Percentiles rank a stretch among this genome's conserved stretches.
phyloP scores from a whole-genome alignment of 2,329 filamentous ascomycete genomes.

The Talaromyces sp. region DNA sequence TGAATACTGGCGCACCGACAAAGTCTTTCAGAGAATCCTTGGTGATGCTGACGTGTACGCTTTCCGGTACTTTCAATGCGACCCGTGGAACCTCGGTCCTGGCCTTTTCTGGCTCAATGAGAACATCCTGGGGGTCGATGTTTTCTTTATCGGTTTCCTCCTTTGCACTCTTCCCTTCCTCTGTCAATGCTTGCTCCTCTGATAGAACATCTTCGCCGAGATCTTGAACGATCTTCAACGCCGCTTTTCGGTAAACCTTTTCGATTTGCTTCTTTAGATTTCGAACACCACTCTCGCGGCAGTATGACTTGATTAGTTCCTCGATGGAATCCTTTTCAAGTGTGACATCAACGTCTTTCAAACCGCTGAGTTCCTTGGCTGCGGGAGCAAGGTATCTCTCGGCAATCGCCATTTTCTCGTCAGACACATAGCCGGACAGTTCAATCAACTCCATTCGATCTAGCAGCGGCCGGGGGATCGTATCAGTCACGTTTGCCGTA shows the following conservation, averaged over 20 bases:
- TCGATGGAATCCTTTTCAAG: slow-evolving; percentile 82
- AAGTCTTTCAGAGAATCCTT: slow-evolving; percentile 94
- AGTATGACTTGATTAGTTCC: slow-evolving; percentile 97
- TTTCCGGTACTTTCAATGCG: slow-evolving; percentile 75
- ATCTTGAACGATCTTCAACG: slow-evolving; percentile 93
- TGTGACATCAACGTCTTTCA: slow-evolving; percentile 87
- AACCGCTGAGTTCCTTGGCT: slow-evolving; percentile 86
- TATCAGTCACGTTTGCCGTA: slow-evolving; percentile 98
- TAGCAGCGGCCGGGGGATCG: slow-evolving; percentile 85
- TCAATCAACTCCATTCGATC: slow-evolving; percentile 98
- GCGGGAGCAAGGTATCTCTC: slow-evolving; percentile 86
- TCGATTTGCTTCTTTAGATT: slow-evolving; percentile 99
- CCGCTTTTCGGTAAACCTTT: slow-evolving; percentile 96
- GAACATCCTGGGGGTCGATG: slow-evolving; percentile 57
- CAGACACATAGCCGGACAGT: slow-evolving; percentile 90
- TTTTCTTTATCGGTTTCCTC: slow-evolving; percentile 55
- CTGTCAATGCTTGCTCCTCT: slow-evolving; percentile 75
- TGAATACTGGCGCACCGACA: slow-evolving; percentile 92
- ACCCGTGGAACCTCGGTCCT: slow-evolving; percentile 59
- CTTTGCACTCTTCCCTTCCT: slow-evolving; percentile 75
- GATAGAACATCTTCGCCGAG: slow-evolving; percentile 77
- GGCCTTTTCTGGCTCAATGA: slow-evolving; percentile 36
- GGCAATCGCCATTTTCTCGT: slow-evolving; percentile 98
- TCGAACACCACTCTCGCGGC: slow-evolving; percentile 90
- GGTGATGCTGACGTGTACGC: slow-evolving; percentile 76